Evolutionary conservation across 129 eudicot species (phyloP).

Genomic region (Gnaphalium uliginosum): DNA sequence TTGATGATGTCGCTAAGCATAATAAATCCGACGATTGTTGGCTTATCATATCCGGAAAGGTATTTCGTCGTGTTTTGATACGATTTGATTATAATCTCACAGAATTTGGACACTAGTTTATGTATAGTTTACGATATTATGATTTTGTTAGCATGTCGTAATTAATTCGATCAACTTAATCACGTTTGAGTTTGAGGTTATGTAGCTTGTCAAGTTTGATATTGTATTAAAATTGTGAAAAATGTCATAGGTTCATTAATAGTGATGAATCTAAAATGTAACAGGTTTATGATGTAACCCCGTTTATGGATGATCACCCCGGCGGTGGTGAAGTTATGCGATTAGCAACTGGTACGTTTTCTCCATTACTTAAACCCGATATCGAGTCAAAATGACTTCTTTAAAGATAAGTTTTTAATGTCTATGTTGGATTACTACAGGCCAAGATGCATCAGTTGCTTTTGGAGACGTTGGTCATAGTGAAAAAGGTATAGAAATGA

Average conservation of each 20-base stretch:
- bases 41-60: constrained; percentile 80
- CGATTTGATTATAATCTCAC: no score
- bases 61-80: no score
- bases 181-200: not conserved
- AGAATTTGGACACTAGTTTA: no score
- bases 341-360: constrained; percentile 23
- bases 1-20: constrained; percentile 77
- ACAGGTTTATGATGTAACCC: constrained; percentile 40
- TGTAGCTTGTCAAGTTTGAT: not conserved
- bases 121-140: no score
- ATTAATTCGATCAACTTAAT: no score
- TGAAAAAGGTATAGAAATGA: constrained; percentile 19
- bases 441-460: constrained; percentile 24
- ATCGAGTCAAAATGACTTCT: not conserved
- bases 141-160: no score
- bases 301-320: constrained; percentile 28
- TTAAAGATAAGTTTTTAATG: not conserved
- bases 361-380: not conserved
- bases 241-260: no score
- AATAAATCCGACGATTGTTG: constrained; percentile 78
- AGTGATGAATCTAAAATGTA: not conserved
- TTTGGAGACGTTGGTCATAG: constrained; percentile 28
- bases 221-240: no score
- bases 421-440: constrained; percentile 8
- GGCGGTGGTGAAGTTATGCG: constrained; percentile 29